Evolutionary conservation across 2,329 filamentous ascomycete genomes (phyloP).

Genomic region (Bipolaris victoriae): DNA sequence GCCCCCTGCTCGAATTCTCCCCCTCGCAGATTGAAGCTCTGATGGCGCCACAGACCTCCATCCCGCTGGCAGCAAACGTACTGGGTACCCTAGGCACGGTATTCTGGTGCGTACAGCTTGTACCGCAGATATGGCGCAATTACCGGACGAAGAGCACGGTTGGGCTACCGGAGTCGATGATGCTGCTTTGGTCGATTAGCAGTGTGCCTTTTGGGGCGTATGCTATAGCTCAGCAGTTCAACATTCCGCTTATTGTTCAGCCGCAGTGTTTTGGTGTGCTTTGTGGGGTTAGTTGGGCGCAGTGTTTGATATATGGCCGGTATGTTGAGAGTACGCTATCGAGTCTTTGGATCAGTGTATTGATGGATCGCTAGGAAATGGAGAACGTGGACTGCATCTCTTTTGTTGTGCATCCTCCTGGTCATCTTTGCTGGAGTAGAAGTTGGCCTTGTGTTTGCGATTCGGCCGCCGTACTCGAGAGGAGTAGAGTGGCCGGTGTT

Average conservation of each 20-base stretch:
- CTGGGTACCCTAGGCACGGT: constrained; percentile 66
- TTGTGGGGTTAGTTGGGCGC: constrained; percentile 56
- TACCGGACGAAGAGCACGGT: constrained; percentile 68
- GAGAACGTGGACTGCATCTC: constrained; percentile 42
- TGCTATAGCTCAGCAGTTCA: constrained; percentile 60
- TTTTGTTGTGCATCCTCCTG: constrained; percentile 20
- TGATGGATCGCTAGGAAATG: constrained; percentile 41
- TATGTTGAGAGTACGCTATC: constrained; percentile 23
- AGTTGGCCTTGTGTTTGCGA: constrained; percentile 59
- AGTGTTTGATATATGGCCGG: constrained; percentile 57
- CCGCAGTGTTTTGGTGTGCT: constrained; percentile 57
- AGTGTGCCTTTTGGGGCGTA: constrained; percentile 69
- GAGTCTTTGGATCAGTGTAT: neutral
- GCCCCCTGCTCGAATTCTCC: neutral
- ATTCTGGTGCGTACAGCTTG: constrained; percentile 38
- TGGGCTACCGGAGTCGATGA: constrained; percentile 70
- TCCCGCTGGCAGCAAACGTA: constrained; percentile 61
- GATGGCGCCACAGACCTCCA: constrained; percentile 35
- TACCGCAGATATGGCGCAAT: constrained; percentile 68
- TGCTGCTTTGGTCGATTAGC: constrained; percentile 71
- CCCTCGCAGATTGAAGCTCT: neutral
- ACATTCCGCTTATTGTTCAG: constrained; percentile 49
- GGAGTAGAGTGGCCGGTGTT: constrained; percentile 60
- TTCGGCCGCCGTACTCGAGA: constrained; percentile 59
- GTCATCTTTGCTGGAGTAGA: constrained; percentile 60